phyloP scores from a whole-genome alignment of 768 basidiomycete genomes.

The Trametes coccinea region DNA sequence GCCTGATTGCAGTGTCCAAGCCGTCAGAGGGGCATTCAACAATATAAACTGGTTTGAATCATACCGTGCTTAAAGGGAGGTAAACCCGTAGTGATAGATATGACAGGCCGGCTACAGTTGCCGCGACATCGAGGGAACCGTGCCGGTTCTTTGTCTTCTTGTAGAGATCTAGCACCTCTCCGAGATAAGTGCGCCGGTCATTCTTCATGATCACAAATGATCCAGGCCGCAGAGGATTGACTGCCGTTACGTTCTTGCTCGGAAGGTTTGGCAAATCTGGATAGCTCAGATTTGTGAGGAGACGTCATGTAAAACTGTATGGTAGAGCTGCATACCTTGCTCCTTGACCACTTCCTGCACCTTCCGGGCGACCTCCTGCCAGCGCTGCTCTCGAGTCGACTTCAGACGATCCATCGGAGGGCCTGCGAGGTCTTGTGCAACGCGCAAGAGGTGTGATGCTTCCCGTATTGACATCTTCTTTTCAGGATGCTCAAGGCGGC shows the following conservation, averaged over 20 bases:
- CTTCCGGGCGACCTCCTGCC: background rate
- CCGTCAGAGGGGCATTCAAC: no score
- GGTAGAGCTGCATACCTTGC: background rate
- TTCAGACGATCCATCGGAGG: background rate
- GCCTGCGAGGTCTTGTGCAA: background rate
- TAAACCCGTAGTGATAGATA: background rate
- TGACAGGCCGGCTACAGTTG: background rate
- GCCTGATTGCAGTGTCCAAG: no score
- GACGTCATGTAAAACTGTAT: background rate
- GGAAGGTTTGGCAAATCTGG: background rate
- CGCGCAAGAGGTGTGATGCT: background rate
- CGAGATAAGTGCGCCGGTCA: background rate
- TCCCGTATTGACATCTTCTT: background rate
- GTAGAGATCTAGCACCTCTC: slow-evolving; percentile 1
- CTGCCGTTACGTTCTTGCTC: background rate
- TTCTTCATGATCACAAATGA: background rate
- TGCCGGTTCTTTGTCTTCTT: background rate
- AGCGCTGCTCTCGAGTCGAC: background rate
- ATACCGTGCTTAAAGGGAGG: background rate
- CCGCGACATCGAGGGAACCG: background rate
- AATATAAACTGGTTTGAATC: no score
- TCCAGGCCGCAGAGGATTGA: background rate
- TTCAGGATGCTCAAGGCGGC: background rate
- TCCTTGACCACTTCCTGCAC: background rate
- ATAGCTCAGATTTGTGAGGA: no score